Base-by-base conservation (phyloP, 345 rosid genomes). In the Hypericum androsaemum region DNA sequence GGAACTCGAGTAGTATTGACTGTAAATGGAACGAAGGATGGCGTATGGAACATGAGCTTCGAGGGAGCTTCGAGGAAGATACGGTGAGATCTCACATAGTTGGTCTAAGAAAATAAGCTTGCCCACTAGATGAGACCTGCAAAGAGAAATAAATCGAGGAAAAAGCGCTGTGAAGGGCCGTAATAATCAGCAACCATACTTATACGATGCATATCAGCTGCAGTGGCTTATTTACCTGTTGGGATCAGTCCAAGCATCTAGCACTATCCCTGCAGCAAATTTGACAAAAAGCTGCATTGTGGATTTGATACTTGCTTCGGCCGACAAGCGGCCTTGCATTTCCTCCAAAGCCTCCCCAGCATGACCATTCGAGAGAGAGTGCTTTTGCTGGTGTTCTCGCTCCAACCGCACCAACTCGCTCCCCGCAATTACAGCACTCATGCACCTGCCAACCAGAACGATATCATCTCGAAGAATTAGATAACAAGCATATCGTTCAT, bases 91-190 rank as follows among this genome's bases (percentile, higher is more conserved):
- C 79, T 94, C 97, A 48, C 86, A 94, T 32, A 94, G 79, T 77
- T 88, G 97, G 72, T 94, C 99, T 32, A 94, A 71, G 84, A 94
- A 94, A 44, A 88, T 83, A 44, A 94, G 81, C 79, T 88, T 88
- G 10, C 95, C 90, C 17, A 88, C 89, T 7, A 88, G 87, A 72
- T 83, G 95, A 78, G 42, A 51, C 38, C 54, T 51, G 54, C 37
- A 35, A 6, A 8, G 1, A 37, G 12, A 35, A 35, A 51, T 10
- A 49, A 49, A 50, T 16, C 10, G 39, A 3, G 12, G 6, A 35
- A 37, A 10, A 47, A 47, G 22, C 6, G 13, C 8, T 12, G 22
- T 7, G 22, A 47, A 12, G 16, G n/a, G n/a, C n/a, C n/a, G n/a
- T n/a, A n/a, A n/a, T n/a, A n/a, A n/a, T n/a, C n/a, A n/a, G n/a